phyloP scores from a whole-genome alignment of 345 rosid genomes.

The Rhodamnia argentea region DNA sequence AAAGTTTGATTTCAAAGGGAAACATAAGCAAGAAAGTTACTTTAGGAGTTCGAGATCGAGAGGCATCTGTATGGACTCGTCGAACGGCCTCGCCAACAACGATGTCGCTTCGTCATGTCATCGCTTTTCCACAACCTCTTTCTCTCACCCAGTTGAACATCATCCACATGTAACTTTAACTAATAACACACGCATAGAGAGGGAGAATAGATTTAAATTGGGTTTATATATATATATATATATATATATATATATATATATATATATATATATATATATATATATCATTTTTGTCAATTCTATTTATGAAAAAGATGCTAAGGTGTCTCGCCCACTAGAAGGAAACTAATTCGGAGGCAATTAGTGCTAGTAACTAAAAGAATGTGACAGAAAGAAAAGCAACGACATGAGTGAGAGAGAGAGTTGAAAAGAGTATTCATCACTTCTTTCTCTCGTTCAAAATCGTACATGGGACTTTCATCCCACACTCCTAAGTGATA shows the following conservation, averaged over 20 bases:
- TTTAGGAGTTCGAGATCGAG: not conserved
- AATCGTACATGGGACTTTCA: rapidly evolving
- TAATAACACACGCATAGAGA: not conserved
- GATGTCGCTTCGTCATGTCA: rapidly evolving
- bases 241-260: too few species aligned
- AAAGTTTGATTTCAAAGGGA: not conserved
- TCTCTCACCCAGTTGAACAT: not conserved
- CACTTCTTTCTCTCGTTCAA: not conserved
- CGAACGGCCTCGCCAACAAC: not conserved
- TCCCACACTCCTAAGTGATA: rapidly evolving
- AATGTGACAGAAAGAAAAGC: not conserved
- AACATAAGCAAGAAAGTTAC: not conserved
- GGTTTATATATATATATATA: too few species aligned
- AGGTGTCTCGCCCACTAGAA: not conserved
- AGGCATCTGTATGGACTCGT: not conserved
- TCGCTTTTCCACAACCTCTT: not conserved
- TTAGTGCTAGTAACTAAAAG: not conserved
- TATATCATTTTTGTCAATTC: too few species aligned
- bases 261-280: too few species aligned
- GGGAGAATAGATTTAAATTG: not conserved
- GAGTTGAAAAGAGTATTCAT: not conserved
- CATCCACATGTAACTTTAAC: not conserved
- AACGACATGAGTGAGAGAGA: rapidly evolving
- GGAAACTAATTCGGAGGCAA: not conserved
- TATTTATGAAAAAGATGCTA: not conserved